Evolutionary conservation across 2,329 filamentous ascomycete genomes (phyloP), one percentile per base, ranked within the genome.

Genomic region (Talaromyces sp.): DNA sequence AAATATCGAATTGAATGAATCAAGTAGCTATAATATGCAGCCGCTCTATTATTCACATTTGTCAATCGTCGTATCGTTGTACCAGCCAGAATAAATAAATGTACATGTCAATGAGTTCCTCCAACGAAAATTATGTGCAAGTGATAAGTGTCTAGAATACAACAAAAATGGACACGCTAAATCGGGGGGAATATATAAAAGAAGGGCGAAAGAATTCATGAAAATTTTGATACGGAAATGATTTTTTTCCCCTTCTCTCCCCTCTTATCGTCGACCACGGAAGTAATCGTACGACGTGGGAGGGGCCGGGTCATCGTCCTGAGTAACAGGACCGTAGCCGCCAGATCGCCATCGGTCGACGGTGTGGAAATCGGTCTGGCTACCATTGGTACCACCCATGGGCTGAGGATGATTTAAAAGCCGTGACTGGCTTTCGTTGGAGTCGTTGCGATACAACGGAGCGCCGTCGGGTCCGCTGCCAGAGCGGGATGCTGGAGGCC

Each of bases 401-500:
- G 58, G 66, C 59, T 79, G 76, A 2, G 74, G 73, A 59, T 77
- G 69, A 31, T 64, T 70, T 18, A 80, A 66, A 8, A 80, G 67
- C 31, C 69, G 67, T 1, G 72, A 72, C 57, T 77, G 76, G 50
- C 76, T 78, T 63, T 79, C 78, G 61, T 78, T 76, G 27, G 50
- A 53, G 1, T 65, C 63, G 4, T 72, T 69, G 2, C 68, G 69
- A 59, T 78, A 79, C 23, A 76, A 62, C 0, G 70, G 4, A 61
- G 61, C 30, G 62, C 57, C 27, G 9, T 44, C 40, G 61, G n/a
- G 9, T 64, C 65, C 33, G 61, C 70, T 71, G 53, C 69, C 63
- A 18, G 54, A 34, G 51, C 66, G 18, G 10, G 70, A 68, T 16
- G 72, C 59, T 6, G 73, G 69, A 3, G 68, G 65, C 16, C 73